phyloP scores from a whole-genome alignment of 108 stramenopile species.

The Discostella stelligeroides region DNA sequence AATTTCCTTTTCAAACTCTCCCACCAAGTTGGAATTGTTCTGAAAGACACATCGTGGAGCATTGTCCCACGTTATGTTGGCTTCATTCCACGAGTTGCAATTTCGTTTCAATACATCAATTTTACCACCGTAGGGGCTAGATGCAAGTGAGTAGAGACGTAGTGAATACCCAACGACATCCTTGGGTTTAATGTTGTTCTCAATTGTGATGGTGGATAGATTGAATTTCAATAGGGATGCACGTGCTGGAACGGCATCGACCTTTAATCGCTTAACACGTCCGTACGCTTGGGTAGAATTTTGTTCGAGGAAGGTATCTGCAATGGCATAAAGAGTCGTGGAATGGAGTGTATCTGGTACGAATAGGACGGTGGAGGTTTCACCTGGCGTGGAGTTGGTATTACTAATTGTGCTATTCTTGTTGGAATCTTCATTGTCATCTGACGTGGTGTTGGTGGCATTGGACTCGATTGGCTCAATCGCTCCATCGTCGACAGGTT shows the following conservation, averaged over 20 bases:
- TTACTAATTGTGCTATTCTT: too few species aligned
- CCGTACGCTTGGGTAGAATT: neutral
- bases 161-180: neutral
- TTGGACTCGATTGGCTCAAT: too few species aligned
- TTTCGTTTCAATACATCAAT: neutral
- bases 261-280: neutral
- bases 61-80: neutral
- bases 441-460: too few species aligned
- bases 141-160: neutral
- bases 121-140: conserved; percentile 4
- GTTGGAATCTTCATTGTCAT: too few species aligned
- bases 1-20: neutral
- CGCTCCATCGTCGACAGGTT: too few species aligned
- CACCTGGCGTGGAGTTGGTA: neutral
- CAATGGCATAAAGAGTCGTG: neutral
- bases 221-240: conserved; percentile 5
- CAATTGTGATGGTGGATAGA: neutral
- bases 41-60: conserved; percentile 4
- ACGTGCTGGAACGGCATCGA: neutral
- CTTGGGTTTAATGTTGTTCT: neutral
- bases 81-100: conserved; percentile 8
- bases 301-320: conserved; percentile 4
- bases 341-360: conserved; percentile 2
- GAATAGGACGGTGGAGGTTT: neutral
- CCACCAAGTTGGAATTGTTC: conserved; percentile 3